These are phyloP conservation scores for Canavalia gladiata DNA, from an alignment of 306 rosid species.

Conservation along the genomic window DNA sequence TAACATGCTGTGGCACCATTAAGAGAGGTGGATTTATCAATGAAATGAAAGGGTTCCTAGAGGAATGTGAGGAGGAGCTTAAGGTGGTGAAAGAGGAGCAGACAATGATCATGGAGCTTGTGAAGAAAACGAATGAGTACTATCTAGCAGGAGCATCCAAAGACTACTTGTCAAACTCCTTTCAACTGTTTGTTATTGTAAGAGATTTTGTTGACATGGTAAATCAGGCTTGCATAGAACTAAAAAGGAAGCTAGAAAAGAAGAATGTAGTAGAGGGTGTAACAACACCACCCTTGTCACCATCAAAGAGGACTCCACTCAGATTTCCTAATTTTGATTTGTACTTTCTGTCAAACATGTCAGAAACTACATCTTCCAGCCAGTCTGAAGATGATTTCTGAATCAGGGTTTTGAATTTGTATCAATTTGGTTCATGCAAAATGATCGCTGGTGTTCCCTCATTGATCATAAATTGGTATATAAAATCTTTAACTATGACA, in stretches of 20 bases:
- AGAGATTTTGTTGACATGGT: slow-evolving; percentile 78
- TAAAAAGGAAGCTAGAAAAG: slow-evolving; percentile 60
- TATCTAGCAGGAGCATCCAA: slow-evolving; percentile 68
- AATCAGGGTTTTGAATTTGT: slow-evolving; percentile 45
- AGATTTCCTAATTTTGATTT: slow-evolving; percentile 61
- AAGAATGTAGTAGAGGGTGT: slow-evolving; percentile 46
- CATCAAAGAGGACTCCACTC: slow-evolving; percentile 46
- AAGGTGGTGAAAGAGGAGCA: slow-evolving; percentile 69
- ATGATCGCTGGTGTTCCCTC: slow-evolving; percentile 2
- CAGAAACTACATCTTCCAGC: slow-evolving; percentile 55
- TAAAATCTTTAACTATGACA: background rate
- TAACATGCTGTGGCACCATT: slow-evolving; percentile 52
- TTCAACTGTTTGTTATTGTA: slow-evolving; percentile 70
- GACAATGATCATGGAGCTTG: slow-evolving; percentile 66
- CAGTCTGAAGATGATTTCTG: slow-evolving; percentile 72
- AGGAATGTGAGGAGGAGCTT: slow-evolving; percentile 77
- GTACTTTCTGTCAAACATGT: slow-evolving; percentile 55
- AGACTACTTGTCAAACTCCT: slow-evolving; percentile 58
- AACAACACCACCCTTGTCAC: slow-evolving; percentile 65
- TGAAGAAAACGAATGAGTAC: slow-evolving; percentile 73
- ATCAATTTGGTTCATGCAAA: slow-evolving; percentile 39
- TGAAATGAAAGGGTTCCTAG: slow-evolving; percentile 72
- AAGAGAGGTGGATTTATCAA: slow-evolving; percentile 61
- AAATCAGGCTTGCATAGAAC: slow-evolving; percentile 64
- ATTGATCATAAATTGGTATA: slow-evolving; percentile 3